These are phyloP conservation scores for Lunasporangiospora selenospora DNA, from an alignment of 192 early-diverging fungal species.

Conservation along the genomic window DNA sequence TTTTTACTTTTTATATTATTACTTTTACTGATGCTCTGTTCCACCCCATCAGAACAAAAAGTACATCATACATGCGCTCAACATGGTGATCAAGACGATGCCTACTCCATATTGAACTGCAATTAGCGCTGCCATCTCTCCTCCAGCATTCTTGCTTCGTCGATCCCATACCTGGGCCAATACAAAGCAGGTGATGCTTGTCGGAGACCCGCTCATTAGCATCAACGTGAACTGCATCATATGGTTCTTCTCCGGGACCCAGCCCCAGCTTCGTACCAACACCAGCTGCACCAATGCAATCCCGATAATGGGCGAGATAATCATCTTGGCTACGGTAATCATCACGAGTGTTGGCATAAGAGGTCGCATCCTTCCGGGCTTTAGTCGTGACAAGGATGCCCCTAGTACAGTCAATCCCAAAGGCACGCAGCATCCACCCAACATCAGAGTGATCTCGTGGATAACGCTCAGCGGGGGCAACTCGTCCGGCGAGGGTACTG, in stretches of 20 bases:
- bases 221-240: conserved; percentile 42
- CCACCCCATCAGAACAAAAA: conserved; percentile 30
- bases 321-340: conserved; percentile 28
- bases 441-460: conserved; percentile 30
- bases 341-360: conserved; percentile 26
- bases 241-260: conserved; percentile 24
- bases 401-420: conserved; percentile 32
- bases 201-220: conserved; percentile 27
- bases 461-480: conserved; percentile 32
- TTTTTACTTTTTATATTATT: too few species aligned
- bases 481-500: conserved; percentile 28
- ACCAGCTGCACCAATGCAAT: conserved; percentile 17
- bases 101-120: conserved; percentile 24
- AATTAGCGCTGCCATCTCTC: conserved; percentile 43
- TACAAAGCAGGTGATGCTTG: conserved; percentile 39
- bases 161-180: conserved; percentile 44
- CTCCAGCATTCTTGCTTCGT: conserved; percentile 23
- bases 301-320: conserved; percentile 21
- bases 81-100: conserved; percentile 13
- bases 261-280: conserved; percentile 11
- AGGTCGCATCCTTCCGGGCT: conserved; percentile 39
- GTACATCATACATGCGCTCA: conserved; percentile 39
- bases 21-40: too few species aligned
- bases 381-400: conserved; percentile 34
- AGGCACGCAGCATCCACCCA: conserved; percentile 38